These are phyloP conservation scores for Parafenestella ontariensis DNA, from an alignment of 2,329 filamentous ascomycete species.

Conservation along the genomic window DNA sequence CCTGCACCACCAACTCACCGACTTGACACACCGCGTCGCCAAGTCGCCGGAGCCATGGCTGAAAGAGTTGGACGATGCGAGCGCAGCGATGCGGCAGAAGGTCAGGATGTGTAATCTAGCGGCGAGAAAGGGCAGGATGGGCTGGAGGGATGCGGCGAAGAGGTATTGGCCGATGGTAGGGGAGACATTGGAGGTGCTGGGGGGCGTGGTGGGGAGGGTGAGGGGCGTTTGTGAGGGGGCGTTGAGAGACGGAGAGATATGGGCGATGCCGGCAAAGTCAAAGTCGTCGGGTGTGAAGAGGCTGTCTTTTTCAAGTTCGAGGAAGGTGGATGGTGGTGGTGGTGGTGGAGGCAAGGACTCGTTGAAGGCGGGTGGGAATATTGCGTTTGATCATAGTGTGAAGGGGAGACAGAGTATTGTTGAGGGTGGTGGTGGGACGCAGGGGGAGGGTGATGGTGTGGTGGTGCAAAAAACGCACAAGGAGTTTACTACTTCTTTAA, in stretches of 20 bases:
- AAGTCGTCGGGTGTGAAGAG: not conserved
- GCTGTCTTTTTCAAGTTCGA: not conserved
- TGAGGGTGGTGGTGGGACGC: not conserved
- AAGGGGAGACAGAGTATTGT: not conserved
- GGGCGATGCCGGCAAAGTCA: not conserved
- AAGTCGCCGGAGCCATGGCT: not conserved
- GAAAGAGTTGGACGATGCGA: not conserved
- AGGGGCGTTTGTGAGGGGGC: not conserved
- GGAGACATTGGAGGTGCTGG: not conserved
- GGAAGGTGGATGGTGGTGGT: not conserved
- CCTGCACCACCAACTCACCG: not conserved
- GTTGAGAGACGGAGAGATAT: not conserved
- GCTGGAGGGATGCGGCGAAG: not conserved
- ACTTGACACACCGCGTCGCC: not conserved
- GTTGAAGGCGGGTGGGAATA: too few species aligned
- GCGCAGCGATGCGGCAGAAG: not conserved
- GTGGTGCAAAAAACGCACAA: not conserved
- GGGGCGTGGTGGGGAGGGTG: not conserved
- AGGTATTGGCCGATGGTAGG: conserved; percentile 2
- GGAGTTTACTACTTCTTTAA: not conserved
- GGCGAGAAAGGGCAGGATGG: not conserved
- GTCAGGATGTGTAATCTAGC: not conserved
- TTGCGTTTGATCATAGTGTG: not conserved
- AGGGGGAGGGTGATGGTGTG: not conserved
- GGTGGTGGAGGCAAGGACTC: not conserved